Evolutionary conservation across 192 early-diverging fungal genomes (phyloP), one percentile per base, ranked within the genome.

Genomic region (Gigaspora rosea): DNA sequence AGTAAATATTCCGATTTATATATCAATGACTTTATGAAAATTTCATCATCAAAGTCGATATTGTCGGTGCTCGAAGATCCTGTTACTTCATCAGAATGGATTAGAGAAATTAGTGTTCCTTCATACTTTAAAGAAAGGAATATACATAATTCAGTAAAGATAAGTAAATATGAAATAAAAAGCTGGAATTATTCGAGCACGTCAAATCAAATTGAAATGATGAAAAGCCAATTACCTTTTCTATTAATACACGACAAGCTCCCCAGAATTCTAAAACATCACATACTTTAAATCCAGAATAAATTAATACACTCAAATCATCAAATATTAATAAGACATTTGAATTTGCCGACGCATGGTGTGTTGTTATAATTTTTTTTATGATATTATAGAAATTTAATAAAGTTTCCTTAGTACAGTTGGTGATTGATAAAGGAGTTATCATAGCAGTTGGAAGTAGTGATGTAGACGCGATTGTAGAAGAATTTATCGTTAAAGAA

Each of bases 301-400:
- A 85, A 15, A 88, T 22, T 12, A 90, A 69, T 11, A 84, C 82
- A 49, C 82, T 86, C 3, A 85, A 81, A 80, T 90, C 88, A 64
- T 90, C 88, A 61, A 90, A 47, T 51, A 90, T 85, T 59, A 85
- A 71, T 20, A 70, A 78, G 8, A 90, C 69, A 12, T 84, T 81
- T 58, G 84, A 80, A 33, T 73, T 56, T 16, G 48, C 58, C 1
- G 56, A 22, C 3, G 61, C 47, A 33, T 71, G 78, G 7, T 51
- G 58, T 54, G 54, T 76, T 49, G 70, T 66, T n/a, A 79, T 62
- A 0, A 82, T 66, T 22, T 67, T 47, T 33, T 77, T 65, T 35
- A 87, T 82, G 16, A 76, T 71, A 15, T 79, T 69, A 68, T 87
- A 86, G 27, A 90, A 83, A 15, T 76, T 52, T n/a, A 35, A n/a